Percentiles rank a stretch among this genome's conserved stretches.
These are phyloP conservation scores for Tylopilus plumbeoviolaceoides DNA, from an alignment of 768 basidiomycete genomes.

Conservation along the genomic window DNA sequence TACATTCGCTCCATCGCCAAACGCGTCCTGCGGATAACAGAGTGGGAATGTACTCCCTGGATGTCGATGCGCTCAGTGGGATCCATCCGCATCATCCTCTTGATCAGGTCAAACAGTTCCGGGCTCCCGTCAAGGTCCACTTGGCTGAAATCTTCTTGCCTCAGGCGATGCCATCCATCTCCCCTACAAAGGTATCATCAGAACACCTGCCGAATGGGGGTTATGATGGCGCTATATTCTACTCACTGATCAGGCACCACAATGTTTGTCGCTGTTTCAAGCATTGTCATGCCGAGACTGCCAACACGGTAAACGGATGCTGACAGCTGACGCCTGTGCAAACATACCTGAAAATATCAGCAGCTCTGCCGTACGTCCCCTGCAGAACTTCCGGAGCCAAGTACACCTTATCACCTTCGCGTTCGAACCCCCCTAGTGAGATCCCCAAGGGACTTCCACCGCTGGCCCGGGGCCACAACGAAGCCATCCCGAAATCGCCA, in stretches of 20 bases:
- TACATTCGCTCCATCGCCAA: constrained; percentile 55
- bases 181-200: constrained; percentile 53
- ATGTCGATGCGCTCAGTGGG: constrained; percentile 57
- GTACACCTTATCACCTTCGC: constrained; percentile 97
- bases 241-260: constrained; percentile 95
- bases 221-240: not conserved
- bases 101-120: constrained; percentile 64
- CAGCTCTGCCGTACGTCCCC: constrained; percentile 87
- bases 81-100: constrained; percentile 73
- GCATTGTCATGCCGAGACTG: constrained; percentile 92
- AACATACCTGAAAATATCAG: constrained; percentile 93
- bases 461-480: constrained; percentile 71
- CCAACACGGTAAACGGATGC: constrained; percentile 8
- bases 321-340: not conserved
- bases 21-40: constrained; percentile 61
- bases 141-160: constrained; percentile 87
- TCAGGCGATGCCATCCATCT: constrained; percentile 88
- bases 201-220: not conserved
- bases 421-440: constrained; percentile 61
- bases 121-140: constrained; percentile 66
- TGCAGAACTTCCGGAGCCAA: constrained; percentile 94
- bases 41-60: constrained; percentile 54
- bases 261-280: constrained; percentile 94
- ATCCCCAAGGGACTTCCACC: constrained; percentile 36
- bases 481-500: constrained; percentile 99